phyloP scores from a whole-genome alignment of 2,329 filamentous ascomycete species.

The Coniella vitis region DNA sequence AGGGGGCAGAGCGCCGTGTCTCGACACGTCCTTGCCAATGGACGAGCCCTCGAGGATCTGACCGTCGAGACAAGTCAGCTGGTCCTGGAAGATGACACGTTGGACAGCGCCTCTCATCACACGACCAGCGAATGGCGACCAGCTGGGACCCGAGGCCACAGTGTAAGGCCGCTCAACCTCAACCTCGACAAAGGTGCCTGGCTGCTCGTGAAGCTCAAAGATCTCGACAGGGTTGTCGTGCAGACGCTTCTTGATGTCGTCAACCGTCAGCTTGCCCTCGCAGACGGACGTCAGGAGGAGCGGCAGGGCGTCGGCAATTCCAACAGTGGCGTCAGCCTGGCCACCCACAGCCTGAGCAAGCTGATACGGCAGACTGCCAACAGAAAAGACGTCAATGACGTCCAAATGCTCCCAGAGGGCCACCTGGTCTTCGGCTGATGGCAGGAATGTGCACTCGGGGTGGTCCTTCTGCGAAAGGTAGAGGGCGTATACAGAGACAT shows the following conservation, averaged over 20 bases:
- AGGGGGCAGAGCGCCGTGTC: slow-evolving; percentile 47
- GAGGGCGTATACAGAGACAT: slow-evolving; percentile 72
- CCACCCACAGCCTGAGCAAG: slow-evolving; percentile 51
- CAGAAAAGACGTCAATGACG: slow-evolving; percentile 72
- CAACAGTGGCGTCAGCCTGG: slow-evolving; percentile 52
- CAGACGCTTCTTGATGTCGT: slow-evolving; percentile 64
- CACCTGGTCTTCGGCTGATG: slow-evolving; percentile 60
- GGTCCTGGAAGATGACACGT: slow-evolving; percentile 67
- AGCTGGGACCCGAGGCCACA: slow-evolving; percentile 43
- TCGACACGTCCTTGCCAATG: slow-evolving; percentile 70
- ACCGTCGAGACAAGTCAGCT: slow-evolving; percentile 69
- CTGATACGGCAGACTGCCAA: slow-evolving; percentile 73
- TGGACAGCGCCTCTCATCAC: slow-evolving; percentile 63
- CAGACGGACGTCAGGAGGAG: slow-evolving; percentile 69
- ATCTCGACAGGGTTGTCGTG: slow-evolving; percentile 76
- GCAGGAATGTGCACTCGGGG: slow-evolving; percentile 59
- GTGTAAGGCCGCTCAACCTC: slow-evolving; percentile 68
- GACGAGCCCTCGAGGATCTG: slow-evolving; percentile 48
- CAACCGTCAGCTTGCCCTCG: slow-evolving; percentile 65
- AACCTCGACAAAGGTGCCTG: slow-evolving; percentile 65
- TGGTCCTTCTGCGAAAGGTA: slow-evolving; percentile 68
- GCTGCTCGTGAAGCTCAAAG: slow-evolving; percentile 75
- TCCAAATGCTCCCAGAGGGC: slow-evolving; percentile 68
- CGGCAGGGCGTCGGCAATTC: slow-evolving; percentile 67
- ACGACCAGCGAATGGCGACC: slow-evolving; percentile 69